Evolutionary conservation across 2,329 filamentous ascomycete species (phyloP), one percentile per base, ranked within the genome.

Genomic region (Penicillium sp.): DNA sequence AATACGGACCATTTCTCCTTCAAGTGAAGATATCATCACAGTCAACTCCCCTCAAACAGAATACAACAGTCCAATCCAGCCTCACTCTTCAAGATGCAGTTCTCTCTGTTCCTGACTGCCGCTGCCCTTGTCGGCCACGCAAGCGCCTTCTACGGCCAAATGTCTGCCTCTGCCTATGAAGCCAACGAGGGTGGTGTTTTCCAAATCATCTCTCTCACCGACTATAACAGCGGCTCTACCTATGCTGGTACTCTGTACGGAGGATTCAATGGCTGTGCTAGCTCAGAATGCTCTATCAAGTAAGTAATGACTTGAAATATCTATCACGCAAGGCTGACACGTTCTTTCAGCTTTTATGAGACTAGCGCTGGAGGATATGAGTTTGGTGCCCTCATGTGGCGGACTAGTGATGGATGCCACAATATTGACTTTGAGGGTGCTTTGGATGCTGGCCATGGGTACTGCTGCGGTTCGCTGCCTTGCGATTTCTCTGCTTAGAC

Each of bases 381-480:
- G 15, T 58, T 58, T 41, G 26, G 2, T 12, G 44, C 49, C 37
- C 11, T 22, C 3, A 42, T 55, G 33, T 58, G 56, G 56, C 45
- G 53, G 1, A 58, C 53, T 5, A 53, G 27, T 23, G 50, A 53
- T 35, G 53, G 47, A 15, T 53, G 53, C 37, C 53, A 58, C 37
- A 58, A 56, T 31, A 58, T 55, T 26, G 26, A 58, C 25, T 53
- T 56, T n/a, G 6, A 54, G 18, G 56, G 53, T 11, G 46, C 47
- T 26, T 29, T 58, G 12, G 11, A 20, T 37, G 41, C 53, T 51
- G 26, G 35, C 8, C 53, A 56, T 47, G 53, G 49, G 6, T 53
- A 46, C 23, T 55, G 53, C 41, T 58, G 53, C 51, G 53, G 56
- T 9, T 58, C 50, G 2, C 25, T 58, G 41, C 56, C 53, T 18